Conservation (phyloP, 2,329 filamentous ascomycete species). For the Aspergillus tanneri region DNA sequence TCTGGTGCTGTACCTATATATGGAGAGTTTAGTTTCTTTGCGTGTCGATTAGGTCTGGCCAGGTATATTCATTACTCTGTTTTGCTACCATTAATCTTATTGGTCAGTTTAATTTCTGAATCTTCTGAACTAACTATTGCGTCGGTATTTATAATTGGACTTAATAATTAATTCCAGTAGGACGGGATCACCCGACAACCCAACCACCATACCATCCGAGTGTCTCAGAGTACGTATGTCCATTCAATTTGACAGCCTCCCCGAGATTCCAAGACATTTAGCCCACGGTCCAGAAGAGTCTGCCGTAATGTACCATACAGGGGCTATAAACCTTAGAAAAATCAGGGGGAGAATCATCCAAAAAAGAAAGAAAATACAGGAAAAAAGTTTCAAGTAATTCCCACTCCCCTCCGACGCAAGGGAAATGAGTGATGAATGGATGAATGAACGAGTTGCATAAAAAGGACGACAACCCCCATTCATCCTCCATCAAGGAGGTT, state of each 20-base stretch:
- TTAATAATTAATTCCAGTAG: neutral
- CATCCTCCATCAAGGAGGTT: neutral
- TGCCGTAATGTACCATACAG: constrained; percentile 16
- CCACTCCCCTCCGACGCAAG: neutral
- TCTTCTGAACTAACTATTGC: too few relatives aligned
- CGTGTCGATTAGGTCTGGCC: too few relatives aligned
- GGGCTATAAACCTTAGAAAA: constrained; percentile 1
- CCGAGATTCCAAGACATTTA: constrained; percentile 12
- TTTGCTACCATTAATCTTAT: too few relatives aligned
- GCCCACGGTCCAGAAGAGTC: constrained; percentile 10
- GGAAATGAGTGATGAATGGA: neutral
- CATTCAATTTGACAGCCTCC: neutral
- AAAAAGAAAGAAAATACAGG: neutral
- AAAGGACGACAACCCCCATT: too few relatives aligned
- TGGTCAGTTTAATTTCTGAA: too few relatives aligned
- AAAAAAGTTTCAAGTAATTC: neutral
- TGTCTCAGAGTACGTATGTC: neutral
- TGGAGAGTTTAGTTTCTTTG: too few relatives aligned
- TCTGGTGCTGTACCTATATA: too few relatives aligned
- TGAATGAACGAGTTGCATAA: neutral
- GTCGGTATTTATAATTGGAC: too few relatives aligned
- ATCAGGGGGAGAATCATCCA: neutral
- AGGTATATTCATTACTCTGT: too few relatives aligned
- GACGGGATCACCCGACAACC: neutral
- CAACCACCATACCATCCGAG: too few relatives aligned